Evolutionary conservation across 371 early-diverging fungal species (phyloP).

Genomic region (Catenaria anguillulae): DNA sequence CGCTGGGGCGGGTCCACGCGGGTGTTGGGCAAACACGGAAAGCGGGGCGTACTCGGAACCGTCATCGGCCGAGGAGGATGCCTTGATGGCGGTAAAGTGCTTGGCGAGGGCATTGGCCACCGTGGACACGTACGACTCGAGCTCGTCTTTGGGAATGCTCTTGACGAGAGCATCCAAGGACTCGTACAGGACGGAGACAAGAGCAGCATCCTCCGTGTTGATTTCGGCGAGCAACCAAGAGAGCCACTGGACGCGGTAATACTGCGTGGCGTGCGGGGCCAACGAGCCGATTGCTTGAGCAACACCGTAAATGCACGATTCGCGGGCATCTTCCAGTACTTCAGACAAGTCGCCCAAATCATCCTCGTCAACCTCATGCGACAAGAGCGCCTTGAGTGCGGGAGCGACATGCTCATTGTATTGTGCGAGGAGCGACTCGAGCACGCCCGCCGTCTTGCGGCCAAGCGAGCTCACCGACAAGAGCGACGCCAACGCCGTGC

Average conservation of each 20-base stretch:
- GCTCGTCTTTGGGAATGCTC: constrained; percentile 66
- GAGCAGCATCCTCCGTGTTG: constrained; percentile 32
- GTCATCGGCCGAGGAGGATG: background rate
- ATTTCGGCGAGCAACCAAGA: constrained; percentile 52
- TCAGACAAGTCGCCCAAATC: constrained; percentile 48
- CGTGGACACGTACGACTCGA: constrained; percentile 53
- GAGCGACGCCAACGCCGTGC: constrained; percentile 66
- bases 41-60: background rate
- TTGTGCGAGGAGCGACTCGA: constrained; percentile 45
- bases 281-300: background rate
- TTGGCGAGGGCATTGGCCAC: background rate
- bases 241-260: constrained; percentile 53
- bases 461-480: constrained; percentile 31
- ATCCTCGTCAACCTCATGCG: constrained; percentile 45
- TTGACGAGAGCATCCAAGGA: constrained; percentile 67
- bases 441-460: constrained; percentile 56
- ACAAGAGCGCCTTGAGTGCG: constrained; percentile 10
- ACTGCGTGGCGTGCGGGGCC: constrained; percentile 2
- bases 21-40: background rate
- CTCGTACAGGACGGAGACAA: constrained; percentile 55
- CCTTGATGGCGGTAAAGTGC: background rate
- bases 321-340: constrained; percentile 9
- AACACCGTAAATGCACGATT: background rate
- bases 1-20: constrained; percentile 64
- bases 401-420: constrained; percentile 11